Conservation (phyloP, 345 rosid genomes). For the Camelina sativa region DNA sequence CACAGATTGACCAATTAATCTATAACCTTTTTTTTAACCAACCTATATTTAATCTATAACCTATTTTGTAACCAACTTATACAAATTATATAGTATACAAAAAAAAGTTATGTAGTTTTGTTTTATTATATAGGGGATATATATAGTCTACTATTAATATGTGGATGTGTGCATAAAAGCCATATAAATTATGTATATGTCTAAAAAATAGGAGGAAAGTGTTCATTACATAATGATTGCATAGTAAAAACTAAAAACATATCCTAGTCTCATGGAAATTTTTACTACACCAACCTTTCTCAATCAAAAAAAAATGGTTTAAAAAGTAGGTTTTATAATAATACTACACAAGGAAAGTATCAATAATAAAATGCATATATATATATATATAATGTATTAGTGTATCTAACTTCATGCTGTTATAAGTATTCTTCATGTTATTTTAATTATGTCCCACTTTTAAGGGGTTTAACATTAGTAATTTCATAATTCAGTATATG, state of each 20-base stretch:
- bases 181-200: not conserved
- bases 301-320: constrained; percentile 34
- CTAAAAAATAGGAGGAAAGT: constrained; percentile 10
- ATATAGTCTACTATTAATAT: not conserved
- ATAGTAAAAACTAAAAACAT: constrained; percentile 44
- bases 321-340: constrained; percentile 28
- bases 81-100: too few relatives aligned
- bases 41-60: too few relatives aligned
- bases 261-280: constrained; percentile 33
- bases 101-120: too few relatives aligned
- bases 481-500: constrained; percentile 3
- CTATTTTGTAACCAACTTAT: too few relatives aligned
- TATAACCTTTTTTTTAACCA: too few relatives aligned
- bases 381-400: constrained; percentile 8
- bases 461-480: constrained; percentile 4
- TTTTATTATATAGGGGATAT: too few relatives aligned
- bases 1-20: too few relatives aligned
- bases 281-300: constrained; percentile 36
- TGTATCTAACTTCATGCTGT: constrained; percentile 20
- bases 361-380: constrained; percentile 23
- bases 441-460: constrained; percentile 29
- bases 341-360: constrained; percentile 33
- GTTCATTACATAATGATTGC: constrained; percentile 46
- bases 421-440: constrained; percentile 28
- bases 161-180: constrained; percentile 27